Base-by-base conservation (phyloP, 805 yeast genomes). In the Clavispora santaluciae region DNA sequence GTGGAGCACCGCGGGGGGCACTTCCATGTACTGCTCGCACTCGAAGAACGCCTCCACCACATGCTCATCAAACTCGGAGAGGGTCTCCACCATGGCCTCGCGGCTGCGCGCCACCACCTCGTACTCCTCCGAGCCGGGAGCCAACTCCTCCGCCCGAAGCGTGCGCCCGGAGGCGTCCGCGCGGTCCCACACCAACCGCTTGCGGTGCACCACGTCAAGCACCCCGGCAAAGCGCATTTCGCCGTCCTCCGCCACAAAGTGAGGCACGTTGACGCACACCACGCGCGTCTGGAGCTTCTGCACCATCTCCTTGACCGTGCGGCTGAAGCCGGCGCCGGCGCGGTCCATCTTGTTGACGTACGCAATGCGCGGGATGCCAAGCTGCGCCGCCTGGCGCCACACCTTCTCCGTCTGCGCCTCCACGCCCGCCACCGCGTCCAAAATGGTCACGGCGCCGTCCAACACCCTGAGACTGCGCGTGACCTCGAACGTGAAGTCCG, bases 351-450 rank as follows among this genome's bases (percentile, higher is more conserved):
- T 93, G 61, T 93, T 93, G 24, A 93, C 77, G 57, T 79, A 93
- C 10, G 87, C 81, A 10, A 93, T 68, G 37, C 78, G 74, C 0
- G 99, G 98, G 26, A 93, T 79, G 2, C 61, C 61, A 50, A 81
- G 63, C 13, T 73, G 75, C 16, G 66, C 68, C 1, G 96, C 90
- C 61, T 90, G 96, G 47, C 75, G 78, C 97, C 98, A 93, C 3
- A 93, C 98, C 56, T 89, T 91, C 58, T 90, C 97, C 0, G 99
- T 91, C 61, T 93, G 98, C 0, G 98, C 93, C 59, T 93, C 99
- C 1, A 93, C 99, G 10, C 99, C 99, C 2, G 96, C 97, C 7
- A 91, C 98, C 1, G 86, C 95, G 65, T 93, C 99, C 39, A 93
- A 63, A 8, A 93, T 86, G 0, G 95, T 84, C 6, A 93, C 95